phyloP scores from a whole-genome alignment of 306 rosid species.

The Phaseolus lunatus region DNA sequence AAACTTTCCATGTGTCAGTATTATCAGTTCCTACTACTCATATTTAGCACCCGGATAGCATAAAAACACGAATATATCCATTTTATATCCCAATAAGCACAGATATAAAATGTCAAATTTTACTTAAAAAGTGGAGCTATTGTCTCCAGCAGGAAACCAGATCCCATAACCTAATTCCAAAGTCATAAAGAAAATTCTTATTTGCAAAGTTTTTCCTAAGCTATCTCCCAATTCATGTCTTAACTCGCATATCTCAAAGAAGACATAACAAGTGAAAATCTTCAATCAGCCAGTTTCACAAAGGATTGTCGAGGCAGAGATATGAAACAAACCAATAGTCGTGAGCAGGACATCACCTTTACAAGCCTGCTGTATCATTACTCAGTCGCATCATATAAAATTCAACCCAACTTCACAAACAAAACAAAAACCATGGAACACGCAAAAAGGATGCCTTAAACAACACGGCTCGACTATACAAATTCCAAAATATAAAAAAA shows the following conservation, averaged over 20 bases:
- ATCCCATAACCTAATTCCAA: constrained; percentile 1
- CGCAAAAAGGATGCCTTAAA: not conserved
- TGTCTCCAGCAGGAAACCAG: not conserved
- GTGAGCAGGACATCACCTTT: constrained; percentile 5
- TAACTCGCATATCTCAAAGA: constrained; percentile 26
- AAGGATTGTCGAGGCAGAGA: not conserved
- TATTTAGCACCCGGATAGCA: not conserved
- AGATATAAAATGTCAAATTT: no score
- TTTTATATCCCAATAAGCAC: no score
- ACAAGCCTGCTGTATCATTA: not conserved
- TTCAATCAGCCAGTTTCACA: not conserved
- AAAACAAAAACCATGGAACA: not conserved
- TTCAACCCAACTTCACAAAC: constrained; percentile 24
- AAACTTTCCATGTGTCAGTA: no score
- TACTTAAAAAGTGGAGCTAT: not conserved
- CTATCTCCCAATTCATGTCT: not conserved
- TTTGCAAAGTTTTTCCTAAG: not conserved
- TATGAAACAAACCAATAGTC: not conserved
- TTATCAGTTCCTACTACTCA: no score
- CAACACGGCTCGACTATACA: not conserved
- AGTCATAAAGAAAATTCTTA: not conserved
- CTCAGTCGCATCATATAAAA: constrained; percentile 6
- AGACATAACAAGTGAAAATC: constrained; percentile 12
- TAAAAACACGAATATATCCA: not conserved
- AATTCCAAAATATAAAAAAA: constrained; percentile 6